A percentile compares a stretch with the other conserved stretches of the same genome.
These are phyloP conservation scores for Leccinum uliginosum DNA, from an alignment of 768 basidiomycete species.

Conservation along the genomic window DNA sequence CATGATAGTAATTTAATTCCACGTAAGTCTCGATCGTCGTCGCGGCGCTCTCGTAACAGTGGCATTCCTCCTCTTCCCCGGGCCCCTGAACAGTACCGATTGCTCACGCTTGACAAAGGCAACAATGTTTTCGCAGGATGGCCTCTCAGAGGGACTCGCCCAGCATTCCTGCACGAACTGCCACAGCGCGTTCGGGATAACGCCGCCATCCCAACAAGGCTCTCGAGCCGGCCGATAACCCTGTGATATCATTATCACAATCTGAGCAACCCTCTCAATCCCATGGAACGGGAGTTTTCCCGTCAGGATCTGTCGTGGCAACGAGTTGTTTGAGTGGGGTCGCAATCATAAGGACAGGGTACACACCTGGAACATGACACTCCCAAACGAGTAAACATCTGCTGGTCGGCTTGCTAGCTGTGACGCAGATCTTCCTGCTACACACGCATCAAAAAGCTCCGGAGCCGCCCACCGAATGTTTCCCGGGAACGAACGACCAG, in stretches of 20 bases:
- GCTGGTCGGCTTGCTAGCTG: constrained; percentile 11
- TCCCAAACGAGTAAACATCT: constrained; percentile 29
- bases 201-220: constrained; percentile 18
- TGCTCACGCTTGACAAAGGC: constrained; percentile 12
- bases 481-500: constrained; percentile 14
- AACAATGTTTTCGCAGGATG: constrained; percentile 11
- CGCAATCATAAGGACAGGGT: not conserved
- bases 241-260: constrained; percentile 19
- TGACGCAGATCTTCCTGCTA: not conserved
- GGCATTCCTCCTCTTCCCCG: not conserved
- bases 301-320: constrained; percentile 12
- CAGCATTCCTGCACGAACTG: constrained; percentile 22
- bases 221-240: constrained; percentile 10
- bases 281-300: constrained; percentile 24
- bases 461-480: constrained; percentile 31
- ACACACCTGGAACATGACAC: constrained; percentile 25
- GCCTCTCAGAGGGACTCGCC: constrained; percentile 14
- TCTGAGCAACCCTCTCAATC: constrained; percentile 17
- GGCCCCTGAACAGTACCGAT: not conserved
- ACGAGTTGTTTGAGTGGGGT: not conserved
- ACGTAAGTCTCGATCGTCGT: not conserved
- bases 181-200: constrained; percentile 23
- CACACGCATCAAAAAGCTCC: constrained; percentile 14
- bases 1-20: too few species aligned
- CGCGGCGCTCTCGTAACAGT: not conserved